A percentile compares a stretch with the other conserved stretches of the same genome.
phyloP scores from a whole-genome alignment of 768 basidiomycete genomes.

The Mrakia hoshinonis region DNA sequence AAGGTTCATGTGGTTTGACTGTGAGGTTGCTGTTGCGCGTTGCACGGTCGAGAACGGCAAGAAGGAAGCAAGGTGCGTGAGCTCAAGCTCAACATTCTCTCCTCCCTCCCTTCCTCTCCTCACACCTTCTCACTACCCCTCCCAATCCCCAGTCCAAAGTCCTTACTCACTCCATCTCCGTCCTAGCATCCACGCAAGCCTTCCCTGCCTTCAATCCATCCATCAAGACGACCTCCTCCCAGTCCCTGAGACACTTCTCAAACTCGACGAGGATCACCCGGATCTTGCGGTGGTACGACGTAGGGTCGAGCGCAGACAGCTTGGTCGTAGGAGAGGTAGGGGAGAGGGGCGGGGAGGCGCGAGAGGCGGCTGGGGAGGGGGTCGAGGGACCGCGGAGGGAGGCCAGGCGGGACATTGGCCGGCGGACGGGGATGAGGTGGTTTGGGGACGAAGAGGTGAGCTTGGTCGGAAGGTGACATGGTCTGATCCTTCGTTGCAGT shows the following conservation, averaged over 20 bases:
- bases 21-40: conserved; percentile 19
- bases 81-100: conserved; percentile 24
- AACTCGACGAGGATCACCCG: conserved; percentile 24
- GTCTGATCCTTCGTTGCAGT: background rate
- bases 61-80: conserved; percentile 11
- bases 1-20: conserved; percentile 4
- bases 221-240: conserved; percentile 24
- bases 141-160: background rate
- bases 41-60: background rate
- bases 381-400: conserved; percentile 26
- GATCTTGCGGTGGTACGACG: conserved; percentile 24
- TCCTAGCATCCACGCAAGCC: conserved; percentile 23
- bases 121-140: background rate
- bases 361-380: conserved; percentile 20
- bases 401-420: conserved; percentile 22
- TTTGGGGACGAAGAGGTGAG: background rate
- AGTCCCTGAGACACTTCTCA: conserved; percentile 22
- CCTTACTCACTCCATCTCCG: conserved; percentile 25
- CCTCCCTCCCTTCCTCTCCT: conserved; percentile 2
- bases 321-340: background rate
- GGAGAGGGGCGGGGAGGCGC: conserved; percentile 1
- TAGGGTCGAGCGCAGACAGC: conserved; percentile 21
- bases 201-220: conserved; percentile 25
- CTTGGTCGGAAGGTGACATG: background rate
- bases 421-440: background rate